Conservation (phyloP, 176 grass and related monocot species). For the Hordeum vulgare region DNA sequence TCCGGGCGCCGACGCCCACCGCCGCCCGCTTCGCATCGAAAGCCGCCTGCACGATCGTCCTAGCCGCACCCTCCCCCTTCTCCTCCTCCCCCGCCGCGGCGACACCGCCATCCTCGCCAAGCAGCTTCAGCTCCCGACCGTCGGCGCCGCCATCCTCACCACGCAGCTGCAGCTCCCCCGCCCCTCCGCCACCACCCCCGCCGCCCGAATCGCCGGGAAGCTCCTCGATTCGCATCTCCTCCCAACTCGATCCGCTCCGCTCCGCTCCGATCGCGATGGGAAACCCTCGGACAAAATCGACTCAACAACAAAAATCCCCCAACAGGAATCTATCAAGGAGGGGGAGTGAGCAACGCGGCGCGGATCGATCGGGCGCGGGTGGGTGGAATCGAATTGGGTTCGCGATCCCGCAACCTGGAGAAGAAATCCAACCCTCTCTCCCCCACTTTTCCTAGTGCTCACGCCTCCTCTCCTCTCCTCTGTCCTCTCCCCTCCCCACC, state of each 20-base stretch:
- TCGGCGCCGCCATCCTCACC: slow-evolving; percentile 6
- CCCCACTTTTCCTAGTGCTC: slow-evolving; percentile 20
- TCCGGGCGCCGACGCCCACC: slow-evolving; percentile 73
- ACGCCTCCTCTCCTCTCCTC: slow-evolving; percentile 21
- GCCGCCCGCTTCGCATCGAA: slow-evolving; percentile 64
- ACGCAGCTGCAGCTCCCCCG: neutral
- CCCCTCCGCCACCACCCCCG: neutral
- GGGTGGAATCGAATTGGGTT: slow-evolving; percentile 19
- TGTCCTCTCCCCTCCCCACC: neutral
- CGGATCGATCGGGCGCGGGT: neutral
- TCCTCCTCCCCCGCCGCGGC: neutral
- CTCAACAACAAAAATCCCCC: neutral
- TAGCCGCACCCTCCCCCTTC: neutral
- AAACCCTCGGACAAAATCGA: neutral
- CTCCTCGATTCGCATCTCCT: slow-evolving; percentile 71
- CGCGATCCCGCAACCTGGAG: neutral
- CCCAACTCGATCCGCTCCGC: neutral
- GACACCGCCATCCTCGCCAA: neutral
- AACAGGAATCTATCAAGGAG: neutral
- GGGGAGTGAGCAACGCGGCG: neutral
- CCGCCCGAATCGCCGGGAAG: slow-evolving; percentile 30
- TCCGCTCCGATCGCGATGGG: slow-evolving; percentile 15
- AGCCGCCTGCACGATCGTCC: slow-evolving; percentile 23
- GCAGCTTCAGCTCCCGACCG: neutral
- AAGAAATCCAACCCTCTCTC: slow-evolving; percentile 13